Evolutionary conservation across 768 basidiomycete genomes (phyloP), one percentile per base, ranked within the genome.

Genomic region (Suillus weaverae): DNA sequence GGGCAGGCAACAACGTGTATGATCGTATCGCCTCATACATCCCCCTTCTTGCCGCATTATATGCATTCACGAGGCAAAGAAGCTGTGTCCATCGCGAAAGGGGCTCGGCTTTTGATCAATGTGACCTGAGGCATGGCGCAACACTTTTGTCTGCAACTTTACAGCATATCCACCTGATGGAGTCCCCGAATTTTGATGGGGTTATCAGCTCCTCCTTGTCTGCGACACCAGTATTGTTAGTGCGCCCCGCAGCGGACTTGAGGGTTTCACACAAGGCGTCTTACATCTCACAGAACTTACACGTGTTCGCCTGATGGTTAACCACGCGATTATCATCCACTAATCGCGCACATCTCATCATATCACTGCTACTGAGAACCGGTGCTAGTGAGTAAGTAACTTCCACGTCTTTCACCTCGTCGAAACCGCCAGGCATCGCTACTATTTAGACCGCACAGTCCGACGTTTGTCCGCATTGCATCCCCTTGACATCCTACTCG

Each of bases 271-370:
- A 20, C 20, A 18, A 26, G 43, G 41, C 8, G 22, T 35, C 41
- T 36, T 36, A 63, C 41, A 33, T 41, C 30, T 61, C 35, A 18
- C 30, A 33, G 30, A 13, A 54, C 10, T 13, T n/a, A 73, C 76
- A 76, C 76, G 73, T 76, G 75, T 70, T 68, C 63, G 65, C 76
- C 76, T 76, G 67, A 36, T 70, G 61, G 51, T 57, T 60, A 62
- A 69, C 61, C 75, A 77, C 74, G 73, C 75, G 75, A 77, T 76
- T 76, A 76, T 76, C 75, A 70, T 61, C 73, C 73, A 69, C 41
- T 67, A 68, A 64, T 55, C 61, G 74, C 67, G 76, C 71, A 64
- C 74, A 76, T 72, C 75, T 72, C 63, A 73, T 72, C 75, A 75
- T 64, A 73, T 73, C 71, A 57, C 61, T 64, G 66, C 73, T 61